Base-by-base conservation (phyloP, 192 early-diverging fungal genomes). In the Podila verticillata region DNA sequence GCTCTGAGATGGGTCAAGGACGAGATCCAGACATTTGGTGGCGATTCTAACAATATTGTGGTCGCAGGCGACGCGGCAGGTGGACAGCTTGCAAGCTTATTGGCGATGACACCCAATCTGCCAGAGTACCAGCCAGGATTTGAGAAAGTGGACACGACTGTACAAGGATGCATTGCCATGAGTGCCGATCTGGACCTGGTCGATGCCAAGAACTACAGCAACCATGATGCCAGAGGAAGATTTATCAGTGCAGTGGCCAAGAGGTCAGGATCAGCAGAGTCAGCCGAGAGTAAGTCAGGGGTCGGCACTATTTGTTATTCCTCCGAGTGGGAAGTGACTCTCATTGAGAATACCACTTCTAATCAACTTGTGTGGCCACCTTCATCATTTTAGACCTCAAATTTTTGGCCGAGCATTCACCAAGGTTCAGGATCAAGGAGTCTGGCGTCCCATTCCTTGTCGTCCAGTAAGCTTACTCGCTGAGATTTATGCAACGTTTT, bases 1-100 rank as follows among this genome's bases (percentile, higher is more conserved):
- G 90, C 89, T 36, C 67, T 94, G 31, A 84, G 90, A 28, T 94
- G 92, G 92, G 84, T 89, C 26, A 90, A 86, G 57, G 65, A 84
- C 47, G 87, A 88, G 63, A 86, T 91, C 57, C 70, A 70, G 51
- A 68, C 69, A 15, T 92, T 89, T 75, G 91, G 91, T 54, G 92
- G 92, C 4, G 86, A 94, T 69, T 86, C 90, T 5, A 61, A 81
- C 24, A 92, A 89, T 49, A 84, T 94, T 48, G 87, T 88, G 13
- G 81, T 92, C 36, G 69, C 83, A 24, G 85, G 74, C 70, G 83
- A 84, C 64, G 64, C 68, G 19, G 77, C 89, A 7, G 91, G 89
- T 47, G 91, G 84, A 5, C 90, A 92, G 32, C 67, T 90, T 48
- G 91, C 89, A 13, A 61, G 86, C 47, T 44, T 90, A 39, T 65